Percentiles rank a stretch among this genome's conserved stretches.
Evolutionary conservation across 345 rosid genomes (phyloP).

Genomic region (Melaleuca quinquenervia): DNA sequence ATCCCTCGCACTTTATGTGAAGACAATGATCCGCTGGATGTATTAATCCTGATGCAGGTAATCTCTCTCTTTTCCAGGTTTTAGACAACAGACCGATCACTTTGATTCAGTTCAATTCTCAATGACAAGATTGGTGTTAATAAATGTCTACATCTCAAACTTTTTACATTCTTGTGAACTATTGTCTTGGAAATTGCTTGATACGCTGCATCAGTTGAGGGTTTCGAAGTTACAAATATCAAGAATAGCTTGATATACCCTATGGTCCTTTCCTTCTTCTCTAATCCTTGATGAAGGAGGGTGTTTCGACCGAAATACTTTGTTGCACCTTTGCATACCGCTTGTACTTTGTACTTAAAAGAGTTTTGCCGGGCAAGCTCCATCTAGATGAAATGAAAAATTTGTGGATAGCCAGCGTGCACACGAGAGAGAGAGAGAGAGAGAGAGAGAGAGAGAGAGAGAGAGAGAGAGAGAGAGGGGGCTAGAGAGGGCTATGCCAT

Average conservation of each 20-base stretch:
- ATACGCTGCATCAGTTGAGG: neutral
- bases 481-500: neutral
- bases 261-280: neutral
- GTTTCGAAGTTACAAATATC: neutral
- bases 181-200: neutral
- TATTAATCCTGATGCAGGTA: conserved; percentile 93
- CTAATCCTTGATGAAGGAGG: neutral
- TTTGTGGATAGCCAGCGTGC: neutral
- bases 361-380: neutral
- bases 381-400: neutral
- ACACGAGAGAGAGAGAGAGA: neutral
- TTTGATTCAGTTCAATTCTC: neutral
- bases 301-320: neutral
- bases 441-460: neutral
- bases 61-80: neutral
- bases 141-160: neutral
- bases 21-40: conserved; percentile 96
- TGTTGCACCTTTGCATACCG: neutral
- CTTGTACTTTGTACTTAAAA: neutral
- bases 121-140: neutral
- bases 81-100: neutral
- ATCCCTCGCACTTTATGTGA: conserved; percentile 91
- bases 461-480: neutral
- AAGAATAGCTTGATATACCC: neutral
- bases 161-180: neutral